Conservation (phyloP, 768 basidiomycete genomes). For the Russula brevipes region DNA sequence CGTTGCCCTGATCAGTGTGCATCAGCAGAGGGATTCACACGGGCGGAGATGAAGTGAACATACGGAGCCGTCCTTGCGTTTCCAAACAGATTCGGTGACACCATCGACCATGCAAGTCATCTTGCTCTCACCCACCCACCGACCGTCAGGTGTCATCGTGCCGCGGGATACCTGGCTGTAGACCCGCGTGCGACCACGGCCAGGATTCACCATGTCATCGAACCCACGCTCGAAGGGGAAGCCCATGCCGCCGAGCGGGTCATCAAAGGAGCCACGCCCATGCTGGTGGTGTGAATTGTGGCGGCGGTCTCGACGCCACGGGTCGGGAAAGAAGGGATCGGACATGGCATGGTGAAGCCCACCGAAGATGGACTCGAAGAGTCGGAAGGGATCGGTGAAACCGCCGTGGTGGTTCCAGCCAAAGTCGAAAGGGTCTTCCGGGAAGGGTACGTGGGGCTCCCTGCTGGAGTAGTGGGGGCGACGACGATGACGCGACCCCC, state of each 20-base stretch:
- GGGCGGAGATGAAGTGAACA: background rate
- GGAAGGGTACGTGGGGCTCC: conserved; percentile 5
- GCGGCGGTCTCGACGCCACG: conserved; percentile 15
- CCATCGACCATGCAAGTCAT: conserved; percentile 60
- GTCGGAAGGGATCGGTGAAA: conserved; percentile 68
- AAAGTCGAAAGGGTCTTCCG: conserved; percentile 26
- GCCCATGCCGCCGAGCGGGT: conserved; percentile 7
- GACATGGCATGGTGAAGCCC: conserved; percentile 20
- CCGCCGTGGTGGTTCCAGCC: conserved; percentile 42
- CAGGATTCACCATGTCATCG: conserved; percentile 14
- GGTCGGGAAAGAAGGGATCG: conserved; percentile 36
- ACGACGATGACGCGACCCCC: conserved; percentile 8
- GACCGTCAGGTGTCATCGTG: conserved; percentile 37
- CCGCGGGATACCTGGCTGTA: conserved; percentile 31
- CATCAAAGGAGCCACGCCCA: conserved; percentile 14
- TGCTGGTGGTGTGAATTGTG: background rate
- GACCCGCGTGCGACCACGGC: conserved; percentile 12
- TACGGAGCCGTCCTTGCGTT: conserved; percentile 54
- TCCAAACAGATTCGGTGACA: conserved; percentile 53
- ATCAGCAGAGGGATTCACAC: conserved; percentile 16
- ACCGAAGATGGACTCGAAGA: conserved; percentile 71
- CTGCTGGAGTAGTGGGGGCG: conserved; percentile 14
- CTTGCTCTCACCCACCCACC: conserved; percentile 48
- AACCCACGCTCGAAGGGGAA: conserved; percentile 20
- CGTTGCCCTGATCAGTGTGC: conserved; percentile 53